Percentiles rank a stretch among this genome's conserved stretches.
phyloP scores from a whole-genome alignment of 768 basidiomycete species.

The Tylopilus plumbeoviolaceoides region DNA sequence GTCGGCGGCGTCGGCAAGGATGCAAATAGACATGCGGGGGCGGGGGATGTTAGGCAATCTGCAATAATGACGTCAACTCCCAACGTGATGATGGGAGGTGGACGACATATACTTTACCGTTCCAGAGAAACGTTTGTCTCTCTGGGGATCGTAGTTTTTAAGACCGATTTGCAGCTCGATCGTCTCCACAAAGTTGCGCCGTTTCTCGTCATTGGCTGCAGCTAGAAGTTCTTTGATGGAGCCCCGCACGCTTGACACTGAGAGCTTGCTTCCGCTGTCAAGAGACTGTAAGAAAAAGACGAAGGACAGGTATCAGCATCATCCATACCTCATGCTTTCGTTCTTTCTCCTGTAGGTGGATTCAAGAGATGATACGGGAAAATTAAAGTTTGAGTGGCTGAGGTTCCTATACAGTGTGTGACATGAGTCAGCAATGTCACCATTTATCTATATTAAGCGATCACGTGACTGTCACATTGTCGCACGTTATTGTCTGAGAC shows the following conservation, averaged over 20 bases:
- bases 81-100: not conserved
- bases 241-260: constrained; percentile 99
- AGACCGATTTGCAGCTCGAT: constrained; percentile 95
- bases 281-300: not conserved
- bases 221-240: constrained; percentile 89
- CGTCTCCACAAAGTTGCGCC: constrained; percentile 93
- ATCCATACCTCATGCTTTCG: constrained; percentile 30
- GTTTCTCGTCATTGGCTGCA: constrained; percentile 82
- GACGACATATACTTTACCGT: constrained; percentile 76
- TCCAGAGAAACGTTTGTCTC: constrained; percentile 99
- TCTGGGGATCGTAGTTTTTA: constrained; percentile 99
- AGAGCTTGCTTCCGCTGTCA: constrained; percentile 67
- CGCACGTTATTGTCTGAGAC: constrained; percentile 16
- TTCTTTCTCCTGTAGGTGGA: constrained; percentile 13
- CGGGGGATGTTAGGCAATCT: constrained; percentile 97
- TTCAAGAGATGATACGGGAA: constrained; percentile 22
- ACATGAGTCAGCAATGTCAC: constrained; percentile 27
- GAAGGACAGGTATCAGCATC: not conserved
- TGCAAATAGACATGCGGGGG: constrained; percentile 99
- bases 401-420: constrained; percentile 32
- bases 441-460: not conserved
- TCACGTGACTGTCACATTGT: constrained; percentile 22
- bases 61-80: constrained; percentile 1
- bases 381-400: constrained; percentile 32
- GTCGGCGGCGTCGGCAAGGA: constrained; percentile 98